Evolutionary conservation across 257 asterid species (phyloP), one percentile per base, ranked within the genome.

Genomic region (Leptodermis oblonga): DNA sequence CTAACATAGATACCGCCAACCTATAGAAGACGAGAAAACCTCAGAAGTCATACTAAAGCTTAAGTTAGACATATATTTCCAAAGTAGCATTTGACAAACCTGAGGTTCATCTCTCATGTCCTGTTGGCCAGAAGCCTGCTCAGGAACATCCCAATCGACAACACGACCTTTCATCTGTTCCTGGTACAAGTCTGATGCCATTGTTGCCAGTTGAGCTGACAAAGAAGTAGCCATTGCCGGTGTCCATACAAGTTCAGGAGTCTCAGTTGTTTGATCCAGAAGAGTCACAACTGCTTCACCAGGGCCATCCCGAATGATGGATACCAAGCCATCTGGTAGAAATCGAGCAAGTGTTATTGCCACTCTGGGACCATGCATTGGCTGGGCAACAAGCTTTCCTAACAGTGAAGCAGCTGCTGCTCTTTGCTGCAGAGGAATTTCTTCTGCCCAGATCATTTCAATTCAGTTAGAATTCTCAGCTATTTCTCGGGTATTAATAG

Each of bases 211-310:
- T 82, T 93, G 99, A 51, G 96, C 97, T 77, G 99, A 88, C 71
- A 93, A 82, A 3, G 99, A 93, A 36, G 99, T 83, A 67, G 99
- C 97, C 99, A 93, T 93, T 66, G 99, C 99, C 39, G 99, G 92
- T 31, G 99, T 93, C 99, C 99, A 93, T 41, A 93, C 97, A 74
- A 93, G 99, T 79, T 93, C 99, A 41, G 99, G 99, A 63, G 99
- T 90, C 82, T 93, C 99, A 49, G 99, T 88, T 70, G 96, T 93
- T 83, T 87, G 99, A 67, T 90, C 97, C 67, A 93, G 87, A 62
- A 88, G 87, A 86, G 69, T 75, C 68, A 93, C 93, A 85, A 88
- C 97, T 8, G 96, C 92, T 88, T 93, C 99, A 74, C 99, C 99
- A 81, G 99, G 99, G 62, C 99, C 99, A 79, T 93, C 97, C 86